A percentile compares a stretch with the other conserved stretches of the same genome.
Conservation (phyloP, 371 early-diverging fungal species). For the Cokeromyces recurvatus region DNA sequence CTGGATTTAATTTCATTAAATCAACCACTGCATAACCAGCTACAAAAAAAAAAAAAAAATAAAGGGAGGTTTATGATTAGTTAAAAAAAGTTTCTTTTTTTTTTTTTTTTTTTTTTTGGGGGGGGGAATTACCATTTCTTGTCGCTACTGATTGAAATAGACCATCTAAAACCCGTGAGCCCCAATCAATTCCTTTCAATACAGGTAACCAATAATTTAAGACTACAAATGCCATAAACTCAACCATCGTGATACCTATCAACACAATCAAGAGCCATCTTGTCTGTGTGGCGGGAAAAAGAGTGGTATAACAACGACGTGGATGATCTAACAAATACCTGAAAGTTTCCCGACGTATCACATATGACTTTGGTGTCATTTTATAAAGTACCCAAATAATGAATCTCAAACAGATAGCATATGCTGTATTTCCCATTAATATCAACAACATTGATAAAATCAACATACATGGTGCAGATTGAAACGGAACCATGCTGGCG, state of each 20-base stretch:
- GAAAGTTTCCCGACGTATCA: conserved; percentile 30
- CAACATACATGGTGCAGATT: conserved; percentile 22
- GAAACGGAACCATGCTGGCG: conserved; percentile 37
- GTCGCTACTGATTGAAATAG: conserved; percentile 39
- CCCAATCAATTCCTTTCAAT: conserved; percentile 22
- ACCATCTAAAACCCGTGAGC: conserved; percentile 27
- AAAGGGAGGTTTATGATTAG: too few species aligned
- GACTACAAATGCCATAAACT: conserved; percentile 27
- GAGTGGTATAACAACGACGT: conserved; percentile 38
- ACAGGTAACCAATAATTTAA: conserved; percentile 39
- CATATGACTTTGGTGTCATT: conserved; percentile 25
- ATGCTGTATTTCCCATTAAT: conserved; percentile 40
- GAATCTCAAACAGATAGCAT: conserved; percentile 29
- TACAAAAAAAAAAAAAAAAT: background rate
- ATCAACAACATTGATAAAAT: conserved; percentile 23
- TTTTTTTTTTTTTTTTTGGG: too few species aligned
- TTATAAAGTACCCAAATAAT: conserved; percentile 32
- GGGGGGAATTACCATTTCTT: conserved; percentile 38
- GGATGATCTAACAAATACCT: conserved; percentile 39
- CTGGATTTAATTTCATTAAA: conserved; percentile 27
- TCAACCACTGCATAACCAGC: conserved; percentile 29
- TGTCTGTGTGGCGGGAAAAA: conserved; percentile 37
- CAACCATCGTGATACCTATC: conserved; percentile 25
- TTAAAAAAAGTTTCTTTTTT: too few species aligned
- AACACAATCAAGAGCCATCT: conserved; percentile 37